Base-by-base conservation (phyloP, 1,139 yeast genomes). In the Saccharomyces pastorianus region DNA sequence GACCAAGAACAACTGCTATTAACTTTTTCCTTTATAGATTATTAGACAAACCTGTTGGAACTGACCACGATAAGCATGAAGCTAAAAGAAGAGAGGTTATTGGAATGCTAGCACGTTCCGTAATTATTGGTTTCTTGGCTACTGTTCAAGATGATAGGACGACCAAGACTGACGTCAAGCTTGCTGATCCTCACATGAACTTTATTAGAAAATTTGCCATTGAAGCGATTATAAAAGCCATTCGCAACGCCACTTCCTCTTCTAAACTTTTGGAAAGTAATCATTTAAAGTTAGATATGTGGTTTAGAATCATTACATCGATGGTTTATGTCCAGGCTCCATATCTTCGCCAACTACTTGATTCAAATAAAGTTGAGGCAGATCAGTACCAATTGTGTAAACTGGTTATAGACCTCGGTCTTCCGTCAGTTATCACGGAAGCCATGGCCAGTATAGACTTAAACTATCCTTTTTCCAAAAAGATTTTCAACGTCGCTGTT, bases 11-110 rank as follows among this genome's bases (percentile, higher is more conserved):
- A 0, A 85, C 95, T 0, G 84, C 95, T 0, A 72, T 90, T 59
- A 87, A 88, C 64, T 83, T 87, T 61, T 79, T 90, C 58, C 70
- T 91, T 41, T 90, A 88, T 65, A 93, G 87, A 63, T 74, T 88
- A 51, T 71, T 88, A n/a, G 85, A 87, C 2, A 76, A 82, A 6
- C 76, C 78, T 28, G 73, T 74, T 53, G 73, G 81, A 47, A 62
- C 62, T 14, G 69, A 63, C 29, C 61, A 60, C 58, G 70, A 64
- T 31, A 69, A 67, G 38, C 62, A 67, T 59, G 67, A 71, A 47
- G 56, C 60, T 7, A 69, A 68, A 51, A 68, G 77, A 56, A 67
- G 69, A 50, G 67, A 62, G 7, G 66, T 67, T 0, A 67, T 76
- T 3, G 66, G 74, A n/a, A 69, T 64, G 52, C 60, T 71, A 11